phyloP scores from a whole-genome alignment of 306 rosid genomes.

The Vigna reflexopilosa region DNA sequence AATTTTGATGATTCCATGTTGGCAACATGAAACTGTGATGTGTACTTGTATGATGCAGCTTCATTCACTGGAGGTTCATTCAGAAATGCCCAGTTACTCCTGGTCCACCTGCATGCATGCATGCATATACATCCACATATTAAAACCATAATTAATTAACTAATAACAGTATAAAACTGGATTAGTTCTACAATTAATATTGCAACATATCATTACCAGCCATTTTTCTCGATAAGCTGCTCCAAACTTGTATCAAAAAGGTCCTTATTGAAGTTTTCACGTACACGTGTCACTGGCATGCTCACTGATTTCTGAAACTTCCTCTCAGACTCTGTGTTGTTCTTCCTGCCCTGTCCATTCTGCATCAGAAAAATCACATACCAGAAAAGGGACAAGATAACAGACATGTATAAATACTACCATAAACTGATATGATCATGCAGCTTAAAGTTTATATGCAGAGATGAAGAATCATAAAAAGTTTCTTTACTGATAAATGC shows the following conservation, averaged over 20 bases:
- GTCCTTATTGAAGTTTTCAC: conserved; percentile 30
- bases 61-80: conserved; percentile 75
- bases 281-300: conserved; percentile 36
- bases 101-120: conserved; percentile 73
- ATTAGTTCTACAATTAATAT: neutral
- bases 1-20: conserved; percentile 43
- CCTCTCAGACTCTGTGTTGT: conserved; percentile 26
- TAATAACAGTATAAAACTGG: neutral
- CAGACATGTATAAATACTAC: too few species aligned
- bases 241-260: conserved; percentile 53
- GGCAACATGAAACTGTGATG: conserved; percentile 69
- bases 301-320: conserved; percentile 52
- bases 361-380: neutral
- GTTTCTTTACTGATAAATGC: too few species aligned
- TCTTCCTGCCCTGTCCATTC: conserved; percentile 9
- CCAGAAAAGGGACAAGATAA: neutral
- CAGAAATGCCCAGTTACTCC: conserved; percentile 89
- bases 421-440: too few species aligned
- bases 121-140: neutral
- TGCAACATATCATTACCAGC: conserved; percentile 53
- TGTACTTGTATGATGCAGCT: conserved; percentile 57
- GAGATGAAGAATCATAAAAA: too few species aligned
- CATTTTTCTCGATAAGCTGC: conserved; percentile 54
- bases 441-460: too few species aligned
- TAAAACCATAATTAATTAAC: too few species aligned